Evolutionary conservation across 1,284 basidiomycete species (phyloP).

Genomic region (Kalmanozyma brasiliensis): DNA sequence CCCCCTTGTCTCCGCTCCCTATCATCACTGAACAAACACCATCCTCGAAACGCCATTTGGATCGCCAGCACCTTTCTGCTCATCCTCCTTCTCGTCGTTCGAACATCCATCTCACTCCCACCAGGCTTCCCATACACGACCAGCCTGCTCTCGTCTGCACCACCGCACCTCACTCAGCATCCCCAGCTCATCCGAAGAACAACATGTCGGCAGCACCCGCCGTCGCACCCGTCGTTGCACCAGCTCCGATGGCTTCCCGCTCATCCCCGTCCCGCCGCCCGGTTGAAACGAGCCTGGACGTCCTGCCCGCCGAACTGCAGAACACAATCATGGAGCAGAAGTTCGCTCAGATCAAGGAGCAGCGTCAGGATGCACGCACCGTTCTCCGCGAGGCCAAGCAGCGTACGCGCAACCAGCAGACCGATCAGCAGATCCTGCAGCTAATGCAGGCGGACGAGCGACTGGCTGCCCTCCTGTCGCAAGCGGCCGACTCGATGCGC

Average conservation of each 20-base stretch:
- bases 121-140: too few species aligned
- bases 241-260: not conserved
- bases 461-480: conserved; percentile 37
- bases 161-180: too few species aligned
- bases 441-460: conserved; percentile 51
- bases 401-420: conserved; percentile 35
- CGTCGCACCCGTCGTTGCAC: too few species aligned
- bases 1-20: too few species aligned
- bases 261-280: not conserved
- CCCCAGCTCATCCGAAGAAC: not conserved
- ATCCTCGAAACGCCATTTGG: too few species aligned
- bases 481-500: conserved; percentile 47
- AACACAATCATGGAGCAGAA: conserved; percentile 36
- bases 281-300: conserved; percentile 3
- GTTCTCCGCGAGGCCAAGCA: conserved; percentile 39
- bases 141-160: too few species aligned
- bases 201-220: conserved; percentile 1
- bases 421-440: conserved; percentile 49
- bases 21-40: too few species aligned
- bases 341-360: conserved; percentile 36
- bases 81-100: too few species aligned
- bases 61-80: too few species aligned
- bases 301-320: conserved; percentile 24
- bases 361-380: conserved; percentile 36
- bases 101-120: too few species aligned